These are phyloP conservation scores for Suillus sp. DNA, from an alignment of 768 basidiomycete species.

Conservation along the genomic window DNA sequence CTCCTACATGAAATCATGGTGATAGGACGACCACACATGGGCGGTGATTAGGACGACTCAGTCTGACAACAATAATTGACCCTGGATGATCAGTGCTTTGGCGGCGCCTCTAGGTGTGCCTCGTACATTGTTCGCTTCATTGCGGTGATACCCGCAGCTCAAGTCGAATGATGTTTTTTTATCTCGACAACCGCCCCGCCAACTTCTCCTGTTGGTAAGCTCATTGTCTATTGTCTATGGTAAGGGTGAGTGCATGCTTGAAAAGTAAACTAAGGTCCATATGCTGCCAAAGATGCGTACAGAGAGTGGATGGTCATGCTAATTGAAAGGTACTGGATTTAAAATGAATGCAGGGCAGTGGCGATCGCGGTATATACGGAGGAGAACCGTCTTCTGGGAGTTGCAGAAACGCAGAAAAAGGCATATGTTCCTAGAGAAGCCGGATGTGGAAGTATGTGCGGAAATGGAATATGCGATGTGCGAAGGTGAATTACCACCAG, in stretches of 20 bases:
- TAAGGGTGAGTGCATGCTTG: neutral
- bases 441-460: neutral
- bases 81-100: neutral
- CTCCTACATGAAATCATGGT: neutral
- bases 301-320: neutral
- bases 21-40: neutral
- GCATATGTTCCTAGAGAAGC: neutral
- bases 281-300: neutral
- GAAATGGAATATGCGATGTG: slow-evolving; percentile 8
- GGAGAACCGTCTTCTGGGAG: neutral
- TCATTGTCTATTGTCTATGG: neutral
- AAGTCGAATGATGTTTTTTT: neutral
- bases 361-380: neutral
- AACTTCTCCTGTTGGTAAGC: neutral
- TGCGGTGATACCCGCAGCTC: neutral
- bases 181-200: neutral
- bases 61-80: neutral
- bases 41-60: neutral
- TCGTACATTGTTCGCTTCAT: neutral
- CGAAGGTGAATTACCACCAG: neutral
- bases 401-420: neutral
- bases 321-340: neutral
- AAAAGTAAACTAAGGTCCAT: neutral
- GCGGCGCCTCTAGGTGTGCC: neutral
- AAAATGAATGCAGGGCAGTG: neutral